Base-by-base conservation (phyloP, 2,329 filamentous ascomycete genomes). In the Fusarium piperis region DNA sequence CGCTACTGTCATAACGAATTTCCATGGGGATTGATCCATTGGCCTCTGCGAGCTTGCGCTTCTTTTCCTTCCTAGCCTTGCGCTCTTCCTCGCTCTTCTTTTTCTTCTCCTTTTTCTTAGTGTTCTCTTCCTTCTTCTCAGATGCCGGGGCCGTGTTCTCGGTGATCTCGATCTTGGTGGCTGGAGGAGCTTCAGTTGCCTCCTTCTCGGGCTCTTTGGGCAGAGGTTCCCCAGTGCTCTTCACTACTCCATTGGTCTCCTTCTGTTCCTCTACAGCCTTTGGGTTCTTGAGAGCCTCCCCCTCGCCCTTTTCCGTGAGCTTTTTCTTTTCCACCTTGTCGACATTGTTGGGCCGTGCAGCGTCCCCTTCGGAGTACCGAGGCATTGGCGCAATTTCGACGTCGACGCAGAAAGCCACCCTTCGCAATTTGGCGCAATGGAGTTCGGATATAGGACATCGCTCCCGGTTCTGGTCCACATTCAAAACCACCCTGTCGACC, bases 341-440 rank as follows among this genome's bases (percentile, higher is more conserved):
- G 46, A 83, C 82, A n/a, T 81, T 77, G 61, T 82, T 84, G 6
- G 64, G 71, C 53, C 44, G 58, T 32, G 61, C 79, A 11, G 86
- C 80, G 8, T 88, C 87, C 16, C 85, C 85, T 4, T 96, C 93
- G 15, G 85, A 82, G 74, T 97, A 96, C 74, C 90, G 91, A 26
- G 95, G 94, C 78, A 94, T 91, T 1, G 94, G 94, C 4, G 95
- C 95, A 77, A 99, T 97, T 80, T 99, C 96, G 6, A 99, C 95
- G 78, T 99, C 96, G 3, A 99, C 96, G 75, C 94, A 97, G 78
- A 99, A 99, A 0, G 95, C 93, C 0, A 99, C 96, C 59, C 94
- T 90, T 60, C 94, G 89, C 66, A 99, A 82, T 79, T 96, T 97
- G 55, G 90, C 89, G 76, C 92, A 90, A 72, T 94, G 91, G 52